Conservation (phyloP, 1,284 basidiomycete genomes). For the Moesziomyces sp. region DNA sequence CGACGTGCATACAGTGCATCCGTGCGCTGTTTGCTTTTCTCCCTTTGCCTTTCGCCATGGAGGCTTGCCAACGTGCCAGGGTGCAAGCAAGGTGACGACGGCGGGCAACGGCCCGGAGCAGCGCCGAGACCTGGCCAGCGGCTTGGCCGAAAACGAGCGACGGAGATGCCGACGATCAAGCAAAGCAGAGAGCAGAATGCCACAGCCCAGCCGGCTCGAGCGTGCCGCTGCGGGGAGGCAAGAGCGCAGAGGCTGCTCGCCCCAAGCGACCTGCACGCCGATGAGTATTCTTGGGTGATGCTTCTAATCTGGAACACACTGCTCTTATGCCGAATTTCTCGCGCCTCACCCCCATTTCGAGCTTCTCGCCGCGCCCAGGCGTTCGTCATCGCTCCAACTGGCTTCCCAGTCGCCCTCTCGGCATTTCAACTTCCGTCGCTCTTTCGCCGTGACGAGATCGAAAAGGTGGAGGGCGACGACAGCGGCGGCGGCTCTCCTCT, state of each 20-base stretch:
- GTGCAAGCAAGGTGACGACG: too few species aligned
- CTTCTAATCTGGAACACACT: conserved; percentile 22
- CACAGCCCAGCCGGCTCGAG: neutral
- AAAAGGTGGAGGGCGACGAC: neutral
- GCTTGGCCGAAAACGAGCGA: too few species aligned
- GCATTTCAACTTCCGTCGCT: conserved; percentile 22
- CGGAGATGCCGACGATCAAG: neutral
- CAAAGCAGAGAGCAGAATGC: neutral
- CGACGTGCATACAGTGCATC: too few species aligned
- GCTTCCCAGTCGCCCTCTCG: conserved; percentile 7
- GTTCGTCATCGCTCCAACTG: conserved; percentile 14
- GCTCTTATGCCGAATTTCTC: conserved; percentile 2
- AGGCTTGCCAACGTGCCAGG: too few species aligned
- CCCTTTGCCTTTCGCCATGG: too few species aligned
- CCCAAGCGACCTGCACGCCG: neutral
- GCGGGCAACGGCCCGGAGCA: too few species aligned
- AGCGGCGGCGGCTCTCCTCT: neutral
- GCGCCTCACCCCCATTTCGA: too few species aligned
- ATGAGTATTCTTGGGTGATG: conserved; percentile 15
- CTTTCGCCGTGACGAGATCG: neutral
- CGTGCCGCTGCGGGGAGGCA: too few species aligned
- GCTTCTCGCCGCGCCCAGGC: too few species aligned
- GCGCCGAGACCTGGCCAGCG: too few species aligned
- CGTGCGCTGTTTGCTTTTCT: too few species aligned
- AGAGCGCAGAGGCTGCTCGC: too few species aligned